Evolutionary conservation across 139 green algal genomes (phyloP).

Genomic region (Ettlia oleoabundans): DNA sequence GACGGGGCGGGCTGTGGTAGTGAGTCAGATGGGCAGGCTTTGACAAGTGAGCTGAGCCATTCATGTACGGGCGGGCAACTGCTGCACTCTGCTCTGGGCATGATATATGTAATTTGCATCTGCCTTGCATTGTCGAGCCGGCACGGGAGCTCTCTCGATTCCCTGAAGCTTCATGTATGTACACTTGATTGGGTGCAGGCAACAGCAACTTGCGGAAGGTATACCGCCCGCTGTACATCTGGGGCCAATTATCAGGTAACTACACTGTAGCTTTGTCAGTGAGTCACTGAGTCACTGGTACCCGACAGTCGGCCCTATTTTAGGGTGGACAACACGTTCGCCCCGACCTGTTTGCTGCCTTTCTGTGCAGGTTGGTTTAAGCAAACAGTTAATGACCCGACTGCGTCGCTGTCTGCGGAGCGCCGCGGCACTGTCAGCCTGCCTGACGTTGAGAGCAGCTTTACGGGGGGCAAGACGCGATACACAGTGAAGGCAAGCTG

Average conservation of each 20-base stretch:
- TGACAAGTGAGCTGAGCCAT: conserved; percentile 9
- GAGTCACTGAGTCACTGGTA: no score
- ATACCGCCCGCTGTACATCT: conserved; percentile 84
- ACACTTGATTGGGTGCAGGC: not conserved
- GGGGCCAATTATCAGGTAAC: conserved; percentile 77
- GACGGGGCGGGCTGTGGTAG: not conserved
- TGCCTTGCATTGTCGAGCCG: no score
- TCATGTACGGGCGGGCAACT: not conserved
- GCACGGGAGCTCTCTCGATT: no score
- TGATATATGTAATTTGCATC: no score
- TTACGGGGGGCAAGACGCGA: conserved; percentile 22
- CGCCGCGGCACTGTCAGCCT: conserved; percentile 83
- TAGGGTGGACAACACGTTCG: not conserved
- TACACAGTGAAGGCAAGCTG: conserved; percentile 62
- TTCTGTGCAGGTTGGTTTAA: conserved; percentile 80
- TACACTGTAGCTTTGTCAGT: not conserved
- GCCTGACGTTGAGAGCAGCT: conserved; percentile 83
- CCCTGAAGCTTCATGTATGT: not conserved
- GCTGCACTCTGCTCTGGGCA: no score
- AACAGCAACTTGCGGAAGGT: conserved; percentile 64
- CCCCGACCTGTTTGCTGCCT: not conserved
- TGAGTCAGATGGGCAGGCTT: not conserved
- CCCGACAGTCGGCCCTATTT: no score
- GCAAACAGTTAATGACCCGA: conserved; percentile 91
- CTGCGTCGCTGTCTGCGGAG: conserved; percentile 81